phyloP scores from a whole-genome alignment of 2,329 filamentous ascomycete species.

The Ceratocystis diversiconidia region DNA sequence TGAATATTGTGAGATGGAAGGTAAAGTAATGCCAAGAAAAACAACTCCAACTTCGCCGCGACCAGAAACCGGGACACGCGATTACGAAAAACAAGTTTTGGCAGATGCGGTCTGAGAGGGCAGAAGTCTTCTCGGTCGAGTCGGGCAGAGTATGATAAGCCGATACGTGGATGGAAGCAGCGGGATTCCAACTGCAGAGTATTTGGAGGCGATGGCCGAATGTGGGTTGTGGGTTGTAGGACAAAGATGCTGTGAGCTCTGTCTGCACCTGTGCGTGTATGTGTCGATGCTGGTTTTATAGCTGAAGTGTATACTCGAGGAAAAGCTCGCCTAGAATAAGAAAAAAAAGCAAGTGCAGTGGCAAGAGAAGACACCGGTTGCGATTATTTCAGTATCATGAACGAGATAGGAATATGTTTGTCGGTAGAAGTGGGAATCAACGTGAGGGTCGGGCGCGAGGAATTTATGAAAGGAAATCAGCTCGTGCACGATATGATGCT shows the following conservation, averaged over 20 bases:
- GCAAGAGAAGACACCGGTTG: no score
- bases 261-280: background rate
- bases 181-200: no score
- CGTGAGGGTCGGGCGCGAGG: background rate
- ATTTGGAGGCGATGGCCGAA: no score
- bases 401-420: background rate
- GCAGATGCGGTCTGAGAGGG: no score
- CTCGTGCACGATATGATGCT: background rate
- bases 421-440: background rate
- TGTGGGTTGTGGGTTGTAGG: no score
- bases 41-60: background rate
- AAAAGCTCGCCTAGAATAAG: background rate
- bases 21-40: background rate
- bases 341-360: no score
- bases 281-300: background rate
- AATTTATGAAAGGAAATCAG: background rate
- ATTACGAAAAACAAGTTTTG: background rate
- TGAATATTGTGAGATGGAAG: background rate
- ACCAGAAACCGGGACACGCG: background rate
- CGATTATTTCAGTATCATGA: no score
- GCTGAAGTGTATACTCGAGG: background rate
- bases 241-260: no score
- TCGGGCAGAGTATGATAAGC: background rate
- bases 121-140: background rate
- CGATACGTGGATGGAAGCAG: no score